Evolutionary conservation across 2,329 filamentous ascomycete species (phyloP), one percentile per base, ranked within the genome.

Genomic region (Nemania sp.): DNA sequence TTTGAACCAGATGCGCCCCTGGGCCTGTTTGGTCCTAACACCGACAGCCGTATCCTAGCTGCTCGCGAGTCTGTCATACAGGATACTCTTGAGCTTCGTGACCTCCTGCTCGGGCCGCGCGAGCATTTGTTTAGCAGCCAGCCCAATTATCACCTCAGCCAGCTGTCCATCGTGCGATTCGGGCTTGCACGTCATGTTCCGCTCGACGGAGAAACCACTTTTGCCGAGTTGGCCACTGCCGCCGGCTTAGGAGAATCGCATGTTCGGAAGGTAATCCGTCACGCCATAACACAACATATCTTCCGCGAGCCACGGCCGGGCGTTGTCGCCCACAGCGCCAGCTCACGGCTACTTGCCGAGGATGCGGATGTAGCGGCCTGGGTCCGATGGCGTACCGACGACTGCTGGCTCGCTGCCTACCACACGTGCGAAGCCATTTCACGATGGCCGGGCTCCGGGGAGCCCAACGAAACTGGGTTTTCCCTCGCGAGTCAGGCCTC

Each of bases 211-310:
- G 32, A 35, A 11, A 35, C 32, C 6, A 35, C 32, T 8, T 35
- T 35, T 7, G 32, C 32, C 7, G 32, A 35, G 11, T 8, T 35
- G 32, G 32, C 32, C 10, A 27, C 2, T 5, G 15, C 27, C 5
- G 8, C 26, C 26, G 24, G 26, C 27, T 2, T 54, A 2, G n/a
- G n/a, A 5, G 52, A 54, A 24, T 6, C 15, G 27, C 24, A 32
- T 26, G 29, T 54, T 20, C 52, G 52, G 15, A 26, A 24, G 24
- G 13, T 54, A 10, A 18, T 24, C 3, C 52, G 52, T 32, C 22
- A 35, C 22, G 52, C 52, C 52, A 54, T 54, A 2, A 54, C 52
- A 54, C 27, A 54, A 8, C 52, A 54, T 11, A 54, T 54, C 20
- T 54, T 54, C 26, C 52, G 52, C 27, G 52, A 54, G 26, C 13